Conservation (phyloP, 176 grass and related monocot genomes). For the Paspalum vaginatum region DNA sequence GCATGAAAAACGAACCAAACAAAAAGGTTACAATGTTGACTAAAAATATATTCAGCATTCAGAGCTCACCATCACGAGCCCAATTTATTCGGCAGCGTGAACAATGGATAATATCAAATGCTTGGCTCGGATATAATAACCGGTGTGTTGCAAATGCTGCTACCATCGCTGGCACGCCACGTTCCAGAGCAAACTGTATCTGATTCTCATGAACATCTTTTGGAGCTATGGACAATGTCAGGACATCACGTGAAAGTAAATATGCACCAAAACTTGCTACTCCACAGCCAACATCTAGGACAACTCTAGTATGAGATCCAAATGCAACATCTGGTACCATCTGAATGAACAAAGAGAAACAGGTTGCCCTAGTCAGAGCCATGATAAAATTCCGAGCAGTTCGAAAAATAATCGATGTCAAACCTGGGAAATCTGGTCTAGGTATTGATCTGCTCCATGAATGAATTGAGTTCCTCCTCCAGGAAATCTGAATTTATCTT, state of each 20-base stretch:
- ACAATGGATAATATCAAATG: conserved; percentile 93
- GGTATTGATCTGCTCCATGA: conserved; percentile 86
- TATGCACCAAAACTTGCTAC: conserved; percentile 99
- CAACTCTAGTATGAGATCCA: conserved; percentile 82
- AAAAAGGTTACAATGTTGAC: background rate
- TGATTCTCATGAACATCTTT: conserved; percentile 99
- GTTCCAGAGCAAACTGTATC: conserved; percentile 98
- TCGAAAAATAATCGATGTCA: conserved; percentile 2
- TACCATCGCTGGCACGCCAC: conserved; percentile 87
- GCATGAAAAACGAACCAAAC: background rate
- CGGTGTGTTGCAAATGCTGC: conserved; percentile 80
- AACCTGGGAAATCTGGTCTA: conserved; percentile 89
- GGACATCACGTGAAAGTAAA: conserved; percentile 79
- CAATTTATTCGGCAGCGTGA: conserved; percentile 96
- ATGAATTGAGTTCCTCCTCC: conserved; percentile 94
- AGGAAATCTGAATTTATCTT: conserved; percentile 93
- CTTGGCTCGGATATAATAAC: conserved; percentile 83
- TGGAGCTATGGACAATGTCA: conserved; percentile 94
- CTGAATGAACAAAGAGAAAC: conserved; percentile 52
- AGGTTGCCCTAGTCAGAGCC: conserved; percentile 6
- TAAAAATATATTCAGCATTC: background rate
- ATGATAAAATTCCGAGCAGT: conserved; percentile 15
- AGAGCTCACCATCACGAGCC: conserved; percentile 78
- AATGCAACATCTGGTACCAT: conserved; percentile 95
- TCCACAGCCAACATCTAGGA: conserved; percentile 85